These are phyloP conservation scores for Glomus cerebriforme DNA, from an alignment of 192 early-diverging fungal species.

Conservation along the genomic window DNA sequence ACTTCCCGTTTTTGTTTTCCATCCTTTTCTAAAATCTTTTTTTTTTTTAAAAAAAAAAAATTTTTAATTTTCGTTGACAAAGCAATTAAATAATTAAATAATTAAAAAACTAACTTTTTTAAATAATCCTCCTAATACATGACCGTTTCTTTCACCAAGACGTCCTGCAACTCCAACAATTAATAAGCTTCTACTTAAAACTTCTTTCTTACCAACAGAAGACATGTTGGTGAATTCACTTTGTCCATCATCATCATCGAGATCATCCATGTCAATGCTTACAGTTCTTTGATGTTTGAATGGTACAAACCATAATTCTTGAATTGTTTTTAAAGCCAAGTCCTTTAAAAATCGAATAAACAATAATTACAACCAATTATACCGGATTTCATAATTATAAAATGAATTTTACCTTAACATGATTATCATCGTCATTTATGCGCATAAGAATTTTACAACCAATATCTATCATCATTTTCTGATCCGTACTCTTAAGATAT, in stretches of 20 bases:
- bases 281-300: constrained; percentile 41
- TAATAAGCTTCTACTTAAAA: constrained; percentile 25
- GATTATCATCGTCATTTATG: constrained; percentile 65
- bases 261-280: constrained; percentile 15
- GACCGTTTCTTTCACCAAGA: constrained; percentile 25
- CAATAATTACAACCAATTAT: neutral
- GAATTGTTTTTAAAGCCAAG: constrained; percentile 66
- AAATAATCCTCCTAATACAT: constrained; percentile 23
- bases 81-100: no score
- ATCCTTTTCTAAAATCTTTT: constrained; percentile 47
- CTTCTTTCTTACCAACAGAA: constrained; percentile 24
- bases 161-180: constrained; percentile 33
- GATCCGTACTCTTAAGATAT: constrained; percentile 54
- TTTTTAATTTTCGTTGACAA: neutral
- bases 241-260: constrained; percentile 36
- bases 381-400: neutral
- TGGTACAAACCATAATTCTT: constrained; percentile 72
- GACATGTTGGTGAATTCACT: constrained; percentile 31
- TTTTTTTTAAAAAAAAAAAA: no score
- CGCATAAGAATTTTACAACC: constrained; percentile 69
- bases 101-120: constrained; percentile 29
- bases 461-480: constrained; percentile 62
- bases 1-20: constrained; percentile 47
- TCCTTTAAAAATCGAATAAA: constrained; percentile 45
- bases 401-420: neutral